Conservation (phyloP, 139 green algal species). For the Volvox reticuliferus region DNA sequence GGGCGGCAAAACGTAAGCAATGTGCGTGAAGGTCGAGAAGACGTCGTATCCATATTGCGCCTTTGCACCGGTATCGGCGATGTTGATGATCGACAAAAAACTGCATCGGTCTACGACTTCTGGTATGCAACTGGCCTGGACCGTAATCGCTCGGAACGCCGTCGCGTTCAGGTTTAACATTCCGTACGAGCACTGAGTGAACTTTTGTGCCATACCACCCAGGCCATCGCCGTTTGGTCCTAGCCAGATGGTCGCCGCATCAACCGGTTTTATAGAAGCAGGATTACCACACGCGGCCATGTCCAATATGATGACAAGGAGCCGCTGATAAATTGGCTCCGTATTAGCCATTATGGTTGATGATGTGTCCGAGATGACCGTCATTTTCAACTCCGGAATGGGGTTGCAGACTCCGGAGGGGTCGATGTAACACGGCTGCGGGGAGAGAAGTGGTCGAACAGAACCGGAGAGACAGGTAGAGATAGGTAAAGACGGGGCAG, state of each 20-base stretch:
- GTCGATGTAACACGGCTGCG: neutral
- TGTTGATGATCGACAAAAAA: neutral
- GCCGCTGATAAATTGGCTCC: neutral
- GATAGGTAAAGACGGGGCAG: too few relatives aligned
- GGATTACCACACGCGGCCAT: neutral
- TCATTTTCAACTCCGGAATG: neutral
- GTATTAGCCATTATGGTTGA: neutral
- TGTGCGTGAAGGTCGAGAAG: slow-evolving; percentile 4
- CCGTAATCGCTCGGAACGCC: neutral
- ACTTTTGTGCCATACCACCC: neutral
- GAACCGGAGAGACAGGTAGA: too few relatives aligned
- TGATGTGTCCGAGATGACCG: neutral
- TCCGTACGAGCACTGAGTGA: slow-evolving; percentile 27
- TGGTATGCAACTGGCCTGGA: neutral
- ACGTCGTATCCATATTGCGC: neutral
- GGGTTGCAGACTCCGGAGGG: neutral
- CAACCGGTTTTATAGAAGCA: neutral
- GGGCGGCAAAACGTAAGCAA: slow-evolving; percentile 16
- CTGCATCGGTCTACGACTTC: neutral
- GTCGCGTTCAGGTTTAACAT: neutral
- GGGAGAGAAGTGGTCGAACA: neutral
- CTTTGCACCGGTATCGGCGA: neutral
- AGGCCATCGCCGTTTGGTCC: neutral
- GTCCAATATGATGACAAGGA: slow-evolving; percentile 4
- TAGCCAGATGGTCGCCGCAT: neutral